Evolutionary conservation across 768 basidiomycete species (phyloP), one percentile per base, ranked within the genome.

Genomic region (Leccinum ochraceum): DNA sequence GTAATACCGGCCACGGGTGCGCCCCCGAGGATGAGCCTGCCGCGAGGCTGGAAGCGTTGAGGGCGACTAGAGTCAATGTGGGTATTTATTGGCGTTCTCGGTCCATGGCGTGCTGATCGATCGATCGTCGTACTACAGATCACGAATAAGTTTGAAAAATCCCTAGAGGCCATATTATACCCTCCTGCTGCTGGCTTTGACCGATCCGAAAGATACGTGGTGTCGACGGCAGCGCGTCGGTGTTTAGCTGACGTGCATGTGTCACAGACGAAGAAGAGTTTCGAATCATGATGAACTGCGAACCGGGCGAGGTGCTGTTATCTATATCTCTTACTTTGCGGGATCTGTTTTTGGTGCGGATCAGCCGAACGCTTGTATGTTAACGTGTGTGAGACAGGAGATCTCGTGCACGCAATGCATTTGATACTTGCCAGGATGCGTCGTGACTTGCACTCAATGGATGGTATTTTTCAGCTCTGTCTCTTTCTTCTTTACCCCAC

Each of bases 111-210:
- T 26, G 26, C 26, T 26, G 26, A 26, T 26, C 26, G 26, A 26
- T 26, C 26, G 26, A 26, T 26, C 26, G 26, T 26, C 26, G 26
- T 26, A 26, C 26, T 26, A 26, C 26, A 26, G 26, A 26, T 26
- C 26, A 26, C 26, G 26, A 26, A 26, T 26, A 26, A 24, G 46
- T 61, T 55, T 14, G 5, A 42, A 4, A 56, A 42, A 37, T 32
- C 37, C 49, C 36, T 54, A 5, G 49, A 59, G 22, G 64, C 53
- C 16, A 39, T 74, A 32, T 56, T 73, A 72, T 28, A 67, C 68
- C 17, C 70, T 73, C 6, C 61, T 74, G 28, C 10, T 63, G 20
- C 42, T 26, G 26, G 26, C 26, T 8, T 30, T 65, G 48, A 63
- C 58, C 3, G 24, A 64, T 22, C 68, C 72, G 1, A 53, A 60